Base-by-base conservation (phyloP, 805 yeast genomes). In the Metschnikowia cerradonensis region DNA sequence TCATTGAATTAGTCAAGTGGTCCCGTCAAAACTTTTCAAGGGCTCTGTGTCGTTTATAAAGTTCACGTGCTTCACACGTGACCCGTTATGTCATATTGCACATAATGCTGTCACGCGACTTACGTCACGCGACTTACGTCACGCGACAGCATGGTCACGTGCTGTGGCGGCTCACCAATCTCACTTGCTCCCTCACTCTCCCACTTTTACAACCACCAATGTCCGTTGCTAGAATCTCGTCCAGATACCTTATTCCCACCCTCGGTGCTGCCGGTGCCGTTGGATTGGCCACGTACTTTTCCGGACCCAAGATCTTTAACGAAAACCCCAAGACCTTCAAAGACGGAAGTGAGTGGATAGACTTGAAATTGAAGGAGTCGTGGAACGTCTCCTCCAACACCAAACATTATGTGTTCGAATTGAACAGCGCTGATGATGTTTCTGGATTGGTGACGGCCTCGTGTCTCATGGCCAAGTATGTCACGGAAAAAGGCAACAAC, bases 361-460 rank as follows among this genome's bases (percentile, higher is more conserved):
- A 86, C 68, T 76, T 88, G 64, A 84, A 84, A 63, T 67, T 80
- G 53, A 68, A 75, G 60, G 71, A 74, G 47, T 62, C 74, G 47
- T 71, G 70, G 58, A 76, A 80, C 23, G 65, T 84, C 37, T 79
- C 88, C 15, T 67, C 74, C 31, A 84, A 86, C 70, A 78, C 92
- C 62, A 86, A 82, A 69, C 78, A 80, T 60, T 79, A 87, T 63
- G 77, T 81, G 22, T 89, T 91, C 61, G 84, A 81, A 54, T 79
- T 90, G 58, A 87, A 88, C 35, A 67, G 77, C 48, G 67, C 77
- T 22, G 91, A 86, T 62, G 80, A 83, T 53, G 82, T 76, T 17
- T 77, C 90, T 31, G 98, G 98, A 34, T 78, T 90, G 60, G 73
- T 78, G 58, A 79, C 86, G 47, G 96, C 98, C 40, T 88, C 94